Evolutionary conservation across 1,284 basidiomycete species (phyloP), one percentile per base, ranked within the genome.

Genomic region (Cutaneotrichosporon cavernicola): DNA sequence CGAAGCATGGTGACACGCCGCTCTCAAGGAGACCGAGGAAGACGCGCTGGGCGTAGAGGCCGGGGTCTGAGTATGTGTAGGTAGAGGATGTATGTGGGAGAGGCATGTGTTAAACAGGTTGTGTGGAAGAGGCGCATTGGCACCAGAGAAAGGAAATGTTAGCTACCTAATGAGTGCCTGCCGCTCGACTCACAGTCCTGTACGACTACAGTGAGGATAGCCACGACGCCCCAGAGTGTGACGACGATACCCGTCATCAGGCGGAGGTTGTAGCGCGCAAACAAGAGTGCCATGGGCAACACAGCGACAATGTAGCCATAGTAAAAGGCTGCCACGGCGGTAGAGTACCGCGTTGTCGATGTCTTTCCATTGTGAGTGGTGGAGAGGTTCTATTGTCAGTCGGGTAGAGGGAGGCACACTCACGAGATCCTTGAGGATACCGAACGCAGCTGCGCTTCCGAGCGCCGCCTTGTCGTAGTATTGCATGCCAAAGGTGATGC

Each of bases 381-480:
- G 1, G 73, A 70, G 4, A 82, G 70, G 49, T 73, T 56, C 72
- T 76, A 49, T 2, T 31, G 51, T 57, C 22, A 57, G 40, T n/a
- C 11, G 14, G 2, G 32, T 21, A 18, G 55, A 5, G n/a, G 0
- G 55, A 5, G n/a, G 0, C 9, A 21, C 2, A 65, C 72, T 53
- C 51, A 75, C 72, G 2, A 83, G 76, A 62, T 84, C 83, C 46
- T 74, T 73, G 62, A 83, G 72, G 64, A 85, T 81, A 7, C 83
- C 83, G 69, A 84, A 84, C 31, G 84, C 77, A 14, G 81, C 78
- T 0, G 83, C 84, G 4, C 77, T 81, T 0, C 81, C 81, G 16
- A 85, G 74, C 10, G 84, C 82, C 3, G 82, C 82, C 69, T 84
- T 82, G 72, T 83, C 83, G 68, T 82, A 83, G 65, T 78, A 77